A percentile compares a stretch with the other conserved stretches of the same genome.
phyloP scores from a whole-genome alignment of 1,284 basidiomycete genomes.

The Puccinia sorghi region DNA sequence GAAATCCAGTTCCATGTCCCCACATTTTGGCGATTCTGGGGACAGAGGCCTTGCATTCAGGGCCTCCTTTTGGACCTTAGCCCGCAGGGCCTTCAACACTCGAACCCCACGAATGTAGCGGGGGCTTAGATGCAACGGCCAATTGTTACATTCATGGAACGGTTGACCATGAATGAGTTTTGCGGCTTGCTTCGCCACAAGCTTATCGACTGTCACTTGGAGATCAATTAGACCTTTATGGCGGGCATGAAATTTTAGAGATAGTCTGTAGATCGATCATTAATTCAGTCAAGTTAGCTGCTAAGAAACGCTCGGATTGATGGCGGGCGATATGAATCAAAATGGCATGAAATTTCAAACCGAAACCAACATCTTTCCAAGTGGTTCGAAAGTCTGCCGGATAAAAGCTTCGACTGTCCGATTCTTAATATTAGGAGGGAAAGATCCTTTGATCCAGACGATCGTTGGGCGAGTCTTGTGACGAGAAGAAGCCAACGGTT shows the following conservation, averaged over 20 bases:
- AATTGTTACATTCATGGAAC: background rate
- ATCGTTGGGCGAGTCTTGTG: background rate
- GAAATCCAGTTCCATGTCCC: background rate
- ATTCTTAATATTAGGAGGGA: background rate
- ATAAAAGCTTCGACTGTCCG: background rate
- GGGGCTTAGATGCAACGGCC: background rate
- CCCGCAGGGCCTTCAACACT: background rate
- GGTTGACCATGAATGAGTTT: background rate
- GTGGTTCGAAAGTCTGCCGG: background rate
- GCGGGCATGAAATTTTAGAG: background rate
- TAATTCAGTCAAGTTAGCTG: background rate
- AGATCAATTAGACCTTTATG: conserved; percentile 1
- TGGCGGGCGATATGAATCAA: background rate
- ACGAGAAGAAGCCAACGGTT: background rate
- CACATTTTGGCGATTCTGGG: background rate
- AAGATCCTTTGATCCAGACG: conserved; percentile 12
- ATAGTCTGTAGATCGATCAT: background rate
- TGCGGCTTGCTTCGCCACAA: background rate
- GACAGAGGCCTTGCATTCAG: background rate
- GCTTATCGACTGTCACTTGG: background rate
- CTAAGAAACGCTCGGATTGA: background rate
- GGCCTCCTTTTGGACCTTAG: background rate
- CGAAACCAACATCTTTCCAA: conserved; percentile 18
- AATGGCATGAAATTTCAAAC: background rate
- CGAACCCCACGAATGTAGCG: background rate